phyloP scores from a whole-genome alignment of 2,329 filamentous ascomycete genomes.

The Fulvia fulva region DNA sequence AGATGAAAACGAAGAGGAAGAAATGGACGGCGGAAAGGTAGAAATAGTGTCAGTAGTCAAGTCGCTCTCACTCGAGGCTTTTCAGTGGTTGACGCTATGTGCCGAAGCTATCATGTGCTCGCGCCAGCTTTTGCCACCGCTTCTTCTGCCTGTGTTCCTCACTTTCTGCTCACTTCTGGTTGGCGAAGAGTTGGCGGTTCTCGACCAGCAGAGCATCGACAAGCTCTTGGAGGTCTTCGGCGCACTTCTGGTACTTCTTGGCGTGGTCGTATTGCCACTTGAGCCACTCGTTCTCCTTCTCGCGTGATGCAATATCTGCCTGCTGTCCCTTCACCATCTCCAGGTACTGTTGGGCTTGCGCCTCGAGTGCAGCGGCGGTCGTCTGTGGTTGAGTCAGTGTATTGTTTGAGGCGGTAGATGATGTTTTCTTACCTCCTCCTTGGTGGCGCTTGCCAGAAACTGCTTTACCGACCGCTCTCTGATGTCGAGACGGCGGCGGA shows the following conservation, averaged over 20 bases:
- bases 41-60: neutral
- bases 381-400: neutral
- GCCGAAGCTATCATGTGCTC: neutral
- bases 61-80: neutral
- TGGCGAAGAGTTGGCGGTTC: neutral
- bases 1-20: neutral
- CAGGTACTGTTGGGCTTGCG: constrained; percentile 14
- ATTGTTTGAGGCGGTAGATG: neutral
- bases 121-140: neutral
- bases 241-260: constrained; percentile 1
- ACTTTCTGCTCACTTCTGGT: neutral
- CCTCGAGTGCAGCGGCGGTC: constrained; percentile 10
- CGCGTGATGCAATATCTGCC: constrained; percentile 8
- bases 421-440: neutral
- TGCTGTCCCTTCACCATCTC: constrained; percentile 15
- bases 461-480: neutral
- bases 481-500: neutral
- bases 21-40: neutral
- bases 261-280: neutral
- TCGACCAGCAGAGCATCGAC: neutral
- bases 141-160: neutral
- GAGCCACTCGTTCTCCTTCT: neutral
- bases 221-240: neutral
- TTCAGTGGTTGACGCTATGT: neutral
- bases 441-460: neutral